These are phyloP conservation scores for Aureobasidium sp. DNA, from an alignment of 2,329 filamentous ascomycete genomes.

Conservation along the genomic window DNA sequence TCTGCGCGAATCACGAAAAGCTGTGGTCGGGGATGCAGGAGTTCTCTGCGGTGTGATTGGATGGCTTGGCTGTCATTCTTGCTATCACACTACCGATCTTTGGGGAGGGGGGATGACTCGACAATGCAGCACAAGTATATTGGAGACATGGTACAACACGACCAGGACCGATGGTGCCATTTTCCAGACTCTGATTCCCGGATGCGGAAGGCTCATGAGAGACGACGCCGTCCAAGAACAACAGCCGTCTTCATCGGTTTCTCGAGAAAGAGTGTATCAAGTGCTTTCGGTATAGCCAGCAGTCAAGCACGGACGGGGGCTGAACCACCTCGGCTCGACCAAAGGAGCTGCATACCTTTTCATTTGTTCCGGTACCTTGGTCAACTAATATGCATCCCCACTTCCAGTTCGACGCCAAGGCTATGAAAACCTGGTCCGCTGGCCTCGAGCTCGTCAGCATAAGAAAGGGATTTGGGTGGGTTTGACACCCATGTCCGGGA, in stretches of 20 bases:
- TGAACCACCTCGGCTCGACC: conserved; percentile 12
- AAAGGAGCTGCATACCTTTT: conserved; percentile 13
- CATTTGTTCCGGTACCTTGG: conserved; percentile 10
- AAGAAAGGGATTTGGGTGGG: background rate
- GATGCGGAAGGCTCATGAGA: background rate
- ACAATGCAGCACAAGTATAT: conserved; percentile 8
- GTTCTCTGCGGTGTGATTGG: conserved; percentile 12
- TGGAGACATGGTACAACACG: conserved; percentile 11
- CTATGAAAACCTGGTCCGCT: conserved; percentile 10
- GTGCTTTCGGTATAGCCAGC: conserved; percentile 1
- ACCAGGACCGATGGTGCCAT: conserved; percentile 4
- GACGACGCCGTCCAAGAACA: background rate
- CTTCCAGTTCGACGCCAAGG: conserved; percentile 7
- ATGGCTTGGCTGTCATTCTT: background rate
- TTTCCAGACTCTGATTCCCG: background rate
- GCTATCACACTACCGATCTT: conserved; percentile 10
- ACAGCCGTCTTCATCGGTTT: background rate
- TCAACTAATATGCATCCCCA: conserved; percentile 12
- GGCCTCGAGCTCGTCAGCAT: conserved; percentile 11
- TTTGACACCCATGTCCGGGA: conserved; percentile 11
- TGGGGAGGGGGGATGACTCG: conserved; percentile 12
- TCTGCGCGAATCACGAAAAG: conserved; percentile 14
- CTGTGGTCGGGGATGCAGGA: background rate
- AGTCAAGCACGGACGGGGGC: conserved; percentile 6
- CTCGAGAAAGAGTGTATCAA: background rate